phyloP scores from a whole-genome alignment of 768 basidiomycete genomes.

The Tremella yokohamensis region DNA sequence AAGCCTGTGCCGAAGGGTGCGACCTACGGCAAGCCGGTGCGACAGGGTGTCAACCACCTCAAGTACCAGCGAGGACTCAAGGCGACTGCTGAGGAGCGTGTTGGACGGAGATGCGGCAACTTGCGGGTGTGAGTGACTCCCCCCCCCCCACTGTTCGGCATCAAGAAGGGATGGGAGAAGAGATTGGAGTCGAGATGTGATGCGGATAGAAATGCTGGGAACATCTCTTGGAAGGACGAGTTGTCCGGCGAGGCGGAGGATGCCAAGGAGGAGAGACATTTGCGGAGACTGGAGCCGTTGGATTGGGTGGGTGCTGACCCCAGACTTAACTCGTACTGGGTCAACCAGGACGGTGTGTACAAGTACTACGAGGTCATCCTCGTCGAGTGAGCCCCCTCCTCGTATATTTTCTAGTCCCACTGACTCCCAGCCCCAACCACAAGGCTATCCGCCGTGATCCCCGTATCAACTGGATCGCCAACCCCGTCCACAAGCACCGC shows the following conservation, averaged over 20 bases:
- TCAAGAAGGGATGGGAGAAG: no score
- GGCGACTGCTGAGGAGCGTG: conserved; percentile 95
- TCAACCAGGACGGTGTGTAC: conserved; percentile 98
- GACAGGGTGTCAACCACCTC: conserved; percentile 95
- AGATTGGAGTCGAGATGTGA: no score
- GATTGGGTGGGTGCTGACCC: conserved; percentile 10
- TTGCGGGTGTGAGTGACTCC: conserved; percentile 64
- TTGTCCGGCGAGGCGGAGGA: no score
- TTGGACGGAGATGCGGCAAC: conserved; percentile 93
- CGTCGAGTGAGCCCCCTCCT: conserved; percentile 69
- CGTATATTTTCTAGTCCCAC: background rate
- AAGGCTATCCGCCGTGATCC: conserved; percentile 83
- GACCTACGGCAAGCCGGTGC: conserved; percentile 97
- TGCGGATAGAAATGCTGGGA: no score
- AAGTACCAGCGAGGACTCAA: conserved; percentile 93
- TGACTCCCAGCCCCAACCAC: conserved; percentile 48
- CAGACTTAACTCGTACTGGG: conserved; percentile 77
- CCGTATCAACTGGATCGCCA: conserved; percentile 98
- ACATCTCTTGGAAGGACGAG: no score
- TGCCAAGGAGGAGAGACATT: background rate
- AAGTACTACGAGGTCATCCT: conserved; percentile 99
- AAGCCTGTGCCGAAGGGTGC: conserved; percentile 99
- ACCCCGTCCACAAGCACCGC: conserved; percentile 97
- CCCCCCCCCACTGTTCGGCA: background rate
- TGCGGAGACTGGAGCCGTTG: background rate